Evolutionary conservation across 2,329 filamentous ascomycete species (phyloP).

Genomic region (Ceratocystis lukuohia): DNA sequence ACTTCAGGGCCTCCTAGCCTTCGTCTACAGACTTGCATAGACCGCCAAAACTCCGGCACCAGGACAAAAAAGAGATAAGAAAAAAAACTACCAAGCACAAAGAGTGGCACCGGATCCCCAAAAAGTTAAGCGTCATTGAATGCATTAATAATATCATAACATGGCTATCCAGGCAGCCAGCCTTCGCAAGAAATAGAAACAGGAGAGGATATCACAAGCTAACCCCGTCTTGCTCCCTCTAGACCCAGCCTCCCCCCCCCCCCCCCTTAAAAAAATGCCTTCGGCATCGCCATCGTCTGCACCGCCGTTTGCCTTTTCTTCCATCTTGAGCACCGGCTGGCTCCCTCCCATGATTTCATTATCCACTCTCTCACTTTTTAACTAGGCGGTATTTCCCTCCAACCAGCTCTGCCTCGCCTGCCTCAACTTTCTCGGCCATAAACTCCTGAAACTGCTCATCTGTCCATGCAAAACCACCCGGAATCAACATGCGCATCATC

Average conservation of each 20-base stretch:
- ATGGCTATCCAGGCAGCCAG: not conserved
- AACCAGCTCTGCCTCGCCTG: conserved; percentile 53
- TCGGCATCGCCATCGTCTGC: not conserved
- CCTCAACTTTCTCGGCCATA: conserved; percentile 61
- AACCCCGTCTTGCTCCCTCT: not conserved
- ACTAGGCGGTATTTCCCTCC: conserved; percentile 57
- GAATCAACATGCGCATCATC: conserved; percentile 89
- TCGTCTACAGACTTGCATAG: not conserved
- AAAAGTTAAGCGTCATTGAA: not conserved
- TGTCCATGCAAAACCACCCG: conserved; percentile 77
- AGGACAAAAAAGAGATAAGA: not conserved
- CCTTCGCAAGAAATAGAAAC: too few species aligned
- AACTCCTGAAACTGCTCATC: conserved; percentile 79
- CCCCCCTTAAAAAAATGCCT: not conserved
- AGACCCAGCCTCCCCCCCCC: not conserved
- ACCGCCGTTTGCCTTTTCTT: not conserved
- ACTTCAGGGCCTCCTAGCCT: not conserved
- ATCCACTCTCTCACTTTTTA: conserved; percentile 38
- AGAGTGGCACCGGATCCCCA: too few species aligned
- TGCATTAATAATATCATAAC: not conserved
- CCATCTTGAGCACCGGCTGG: not conserved
- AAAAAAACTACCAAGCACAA: too few species aligned
- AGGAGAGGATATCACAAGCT: not conserved
- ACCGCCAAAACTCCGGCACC: not conserved
- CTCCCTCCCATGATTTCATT: not conserved